These are phyloP conservation scores for Colletotrichum sp. DNA, from an alignment of 2,329 filamentous ascomycete species.

Conservation along the genomic window DNA sequence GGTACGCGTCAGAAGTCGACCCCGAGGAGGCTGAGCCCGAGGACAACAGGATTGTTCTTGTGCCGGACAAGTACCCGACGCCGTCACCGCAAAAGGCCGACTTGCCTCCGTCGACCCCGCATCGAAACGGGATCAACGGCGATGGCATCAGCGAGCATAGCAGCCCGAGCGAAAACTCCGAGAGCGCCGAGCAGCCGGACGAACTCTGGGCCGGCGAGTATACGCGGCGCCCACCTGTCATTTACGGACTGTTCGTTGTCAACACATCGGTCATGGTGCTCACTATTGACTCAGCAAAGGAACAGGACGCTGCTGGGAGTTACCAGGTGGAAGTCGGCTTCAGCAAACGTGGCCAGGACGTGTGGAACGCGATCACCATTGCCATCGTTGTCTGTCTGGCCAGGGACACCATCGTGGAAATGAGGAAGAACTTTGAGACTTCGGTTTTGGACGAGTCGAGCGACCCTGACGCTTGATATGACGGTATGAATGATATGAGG, in stretches of 20 bases:
- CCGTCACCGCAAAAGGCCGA: background rate
- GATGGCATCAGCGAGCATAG: background rate
- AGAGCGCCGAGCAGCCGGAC: background rate
- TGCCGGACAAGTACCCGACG: conserved; percentile 16
- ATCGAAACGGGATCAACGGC: background rate
- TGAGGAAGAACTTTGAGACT: conserved; percentile 39
- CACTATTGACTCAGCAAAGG: conserved; percentile 42
- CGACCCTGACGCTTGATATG: conserved; percentile 40
- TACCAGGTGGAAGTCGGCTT: conserved; percentile 49
- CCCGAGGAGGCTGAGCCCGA: conserved; percentile 15
- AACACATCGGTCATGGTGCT: conserved; percentile 43
- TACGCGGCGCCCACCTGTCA: conserved; percentile 37
- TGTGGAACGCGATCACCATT: conserved; percentile 50
- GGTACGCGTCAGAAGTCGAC: background rate
- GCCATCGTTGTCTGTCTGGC: conserved; percentile 45
- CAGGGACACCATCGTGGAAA: conserved; percentile 41
- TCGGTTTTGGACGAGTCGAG: conserved; percentile 33
- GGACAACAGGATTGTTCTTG: conserved; percentile 16
- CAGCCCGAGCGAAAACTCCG: background rate
- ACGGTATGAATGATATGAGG: background rate
- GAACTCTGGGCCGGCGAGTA: background rate
- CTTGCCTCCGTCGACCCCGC: background rate
- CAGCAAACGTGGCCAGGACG: conserved; percentile 40
- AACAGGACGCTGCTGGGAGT: conserved; percentile 39
- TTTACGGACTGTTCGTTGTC: conserved; percentile 49